A percentile compares a stretch with the other conserved stretches of the same genome.
These are phyloP conservation scores for Mucor velutinosus DNA, from an alignment of 371 early-diverging fungal genomes.

Conservation along the genomic window DNA sequence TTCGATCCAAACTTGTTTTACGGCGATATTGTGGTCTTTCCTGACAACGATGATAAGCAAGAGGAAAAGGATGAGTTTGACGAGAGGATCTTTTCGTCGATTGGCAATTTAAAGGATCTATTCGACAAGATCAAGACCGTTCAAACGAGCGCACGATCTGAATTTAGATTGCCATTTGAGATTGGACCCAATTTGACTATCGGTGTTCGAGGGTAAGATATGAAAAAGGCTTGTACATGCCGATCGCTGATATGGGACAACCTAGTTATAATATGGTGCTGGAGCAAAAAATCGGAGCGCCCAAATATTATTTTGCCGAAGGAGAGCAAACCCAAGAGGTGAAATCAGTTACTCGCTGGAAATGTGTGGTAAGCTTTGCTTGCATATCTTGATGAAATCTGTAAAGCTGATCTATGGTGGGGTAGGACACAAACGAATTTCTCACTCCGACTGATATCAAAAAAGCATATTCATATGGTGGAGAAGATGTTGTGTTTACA, in stretches of 20 bases:
- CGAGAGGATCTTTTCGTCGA: neutral
- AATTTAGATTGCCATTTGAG: conserved; percentile 20
- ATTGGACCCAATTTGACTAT: conserved; percentile 3
- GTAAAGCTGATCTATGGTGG: conserved; percentile 5
- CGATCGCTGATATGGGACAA: neutral
- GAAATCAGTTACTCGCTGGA: conserved; percentile 54
- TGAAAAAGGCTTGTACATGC: neutral
- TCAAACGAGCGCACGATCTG: conserved; percentile 9
- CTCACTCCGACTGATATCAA: conserved; percentile 60
- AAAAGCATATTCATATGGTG: conserved; percentile 59
- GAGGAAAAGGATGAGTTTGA: neutral
- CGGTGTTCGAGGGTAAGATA: conserved; percentile 13
- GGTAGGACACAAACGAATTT: conserved; percentile 52
- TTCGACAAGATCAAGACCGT: neutral
- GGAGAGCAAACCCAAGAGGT: conserved; percentile 61
- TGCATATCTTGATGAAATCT: neutral
- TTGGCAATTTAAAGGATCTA: conserved; percentile 1
- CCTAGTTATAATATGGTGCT: conserved; percentile 33
- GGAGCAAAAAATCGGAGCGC: conserved; percentile 45
- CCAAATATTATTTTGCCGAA: conserved; percentile 48
- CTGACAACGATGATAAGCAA: neutral
- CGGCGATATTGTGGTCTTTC: conserved; percentile 21
- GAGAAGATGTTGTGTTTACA: conserved; percentile 59
- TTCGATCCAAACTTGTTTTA: conserved; percentile 57
- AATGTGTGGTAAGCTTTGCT: conserved; percentile 44